phyloP scores from a whole-genome alignment of 2,329 filamentous ascomycete genomes.

The Myriosclerotinia curreyana region DNA sequence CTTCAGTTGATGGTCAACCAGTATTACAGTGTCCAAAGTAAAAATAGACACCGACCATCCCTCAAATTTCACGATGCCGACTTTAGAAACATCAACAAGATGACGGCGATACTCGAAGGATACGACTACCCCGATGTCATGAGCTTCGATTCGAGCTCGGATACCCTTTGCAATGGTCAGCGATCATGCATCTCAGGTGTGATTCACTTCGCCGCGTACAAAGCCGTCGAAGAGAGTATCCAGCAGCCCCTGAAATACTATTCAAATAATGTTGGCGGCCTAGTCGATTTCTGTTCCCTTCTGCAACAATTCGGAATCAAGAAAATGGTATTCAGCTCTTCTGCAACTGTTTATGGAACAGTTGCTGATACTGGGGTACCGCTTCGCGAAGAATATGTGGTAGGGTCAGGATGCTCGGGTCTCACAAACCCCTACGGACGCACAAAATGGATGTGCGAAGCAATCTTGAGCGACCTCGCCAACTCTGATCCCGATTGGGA shows the following conservation, averaged over 20 bases:
- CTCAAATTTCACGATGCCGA: constrained; percentile 36
- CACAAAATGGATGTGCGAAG: constrained; percentile 66
- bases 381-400: constrained; percentile 52
- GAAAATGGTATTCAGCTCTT: constrained; percentile 66
- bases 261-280: constrained; percentile 63
- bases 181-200: constrained; percentile 53
- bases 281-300: constrained; percentile 56
- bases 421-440: constrained; percentile 65
- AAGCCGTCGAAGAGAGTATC: constrained; percentile 55
- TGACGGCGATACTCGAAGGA: constrained; percentile 32
- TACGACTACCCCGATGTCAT: constrained; percentile 25
- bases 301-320: constrained; percentile 60
- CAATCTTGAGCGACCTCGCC: constrained; percentile 61
- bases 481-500: constrained; percentile 59
- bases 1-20: constrained; percentile 29
- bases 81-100: constrained; percentile 32
- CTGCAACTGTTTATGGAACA: constrained; percentile 63
- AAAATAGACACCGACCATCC: constrained; percentile 27
- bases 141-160: constrained; percentile 19
- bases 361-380: constrained; percentile 50
- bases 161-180: constrained; percentile 16
- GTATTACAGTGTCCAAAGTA: constrained; percentile 27
- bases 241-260: constrained; percentile 60
- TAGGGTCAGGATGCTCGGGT: constrained; percentile 51
- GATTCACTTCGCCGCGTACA: constrained; percentile 69